Evolutionary conservation across 208 protist species (phyloP).

Genomic region (Hexamita inflata): DNA sequence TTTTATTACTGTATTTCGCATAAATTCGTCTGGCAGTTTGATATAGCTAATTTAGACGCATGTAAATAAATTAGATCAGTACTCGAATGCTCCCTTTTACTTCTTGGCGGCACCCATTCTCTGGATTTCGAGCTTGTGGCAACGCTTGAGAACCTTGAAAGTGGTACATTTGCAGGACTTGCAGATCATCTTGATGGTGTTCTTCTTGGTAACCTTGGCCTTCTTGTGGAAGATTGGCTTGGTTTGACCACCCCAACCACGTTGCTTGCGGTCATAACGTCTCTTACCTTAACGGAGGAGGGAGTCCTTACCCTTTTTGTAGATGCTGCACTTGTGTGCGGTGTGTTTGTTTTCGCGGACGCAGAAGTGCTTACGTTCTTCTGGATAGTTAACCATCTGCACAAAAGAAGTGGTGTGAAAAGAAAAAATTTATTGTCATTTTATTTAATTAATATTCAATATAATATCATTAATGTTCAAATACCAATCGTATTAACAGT

Average conservation of each 20-base stretch:
- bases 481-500: no score
- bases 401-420: no score
- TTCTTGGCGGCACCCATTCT: constrained; percentile 24
- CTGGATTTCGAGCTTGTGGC: constrained; percentile 12
- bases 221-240: constrained; percentile 99
- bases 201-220: constrained; percentile 48
- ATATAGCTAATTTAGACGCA: no score
- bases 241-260: constrained; percentile 98
- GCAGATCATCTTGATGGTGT: constrained; percentile 25
- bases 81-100: constrained; percentile 6
- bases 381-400: constrained; percentile 57
- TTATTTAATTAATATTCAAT: no score
- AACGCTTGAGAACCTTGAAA: constrained; percentile 18
- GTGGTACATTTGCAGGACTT: constrained; percentile 18
- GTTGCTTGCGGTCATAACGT: constrained; percentile 98
- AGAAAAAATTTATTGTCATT: no score
- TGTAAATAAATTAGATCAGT: constrained; percentile 7
- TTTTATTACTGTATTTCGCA: no score
- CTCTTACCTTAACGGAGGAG: constrained; percentile 92
- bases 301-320: constrained; percentile 95
- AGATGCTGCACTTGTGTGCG: constrained; percentile 73
- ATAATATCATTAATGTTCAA: no score
- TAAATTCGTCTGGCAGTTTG: no score
- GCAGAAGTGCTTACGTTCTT: constrained; percentile 61
- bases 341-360: constrained; percentile 69